Percentiles rank a stretch among this genome's conserved stretches.
Conservation (phyloP, 2,329 filamentous ascomycete species). For the Dothiorella sarmentorum region DNA sequence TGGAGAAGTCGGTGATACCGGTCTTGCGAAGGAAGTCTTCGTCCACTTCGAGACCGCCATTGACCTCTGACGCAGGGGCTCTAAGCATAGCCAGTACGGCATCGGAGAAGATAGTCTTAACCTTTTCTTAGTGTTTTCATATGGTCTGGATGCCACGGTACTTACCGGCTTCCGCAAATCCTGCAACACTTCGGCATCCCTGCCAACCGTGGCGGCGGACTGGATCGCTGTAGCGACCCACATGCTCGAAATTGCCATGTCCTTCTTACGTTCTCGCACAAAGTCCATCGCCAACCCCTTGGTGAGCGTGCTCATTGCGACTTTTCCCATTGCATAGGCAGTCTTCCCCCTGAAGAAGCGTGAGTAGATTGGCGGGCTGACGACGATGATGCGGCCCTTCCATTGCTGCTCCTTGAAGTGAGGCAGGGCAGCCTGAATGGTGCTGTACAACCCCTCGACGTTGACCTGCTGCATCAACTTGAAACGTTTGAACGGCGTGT, state of each 20-base stretch:
- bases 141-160: background rate
- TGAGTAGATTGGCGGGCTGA: conserved; percentile 80
- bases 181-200: conserved; percentile 41
- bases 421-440: conserved; percentile 66
- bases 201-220: conserved; percentile 66
- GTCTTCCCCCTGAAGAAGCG: conserved; percentile 84
- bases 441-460: conserved; percentile 68
- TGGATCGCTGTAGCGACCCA: conserved; percentile 81
- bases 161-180: conserved; percentile 62
- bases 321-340: conserved; percentile 73
- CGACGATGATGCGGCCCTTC: conserved; percentile 68
- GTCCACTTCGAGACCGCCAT: conserved; percentile 69
- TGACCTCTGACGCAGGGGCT: conserved; percentile 59
- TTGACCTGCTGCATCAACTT: conserved; percentile 53
- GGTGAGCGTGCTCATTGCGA: conserved; percentile 77
- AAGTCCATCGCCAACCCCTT: conserved; percentile 83
- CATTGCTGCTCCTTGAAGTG: conserved; percentile 55
- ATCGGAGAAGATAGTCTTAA: conserved; percentile 69
- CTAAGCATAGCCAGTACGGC: conserved; percentile 70
- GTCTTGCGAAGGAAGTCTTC: conserved; percentile 73
- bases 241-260: conserved; percentile 76
- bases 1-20: conserved; percentile 66
- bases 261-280: conserved; percentile 57
- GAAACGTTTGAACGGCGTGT: conserved; percentile 73
- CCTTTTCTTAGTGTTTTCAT: conserved; percentile 18